A percentile compares a stretch with the other conserved stretches of the same genome.
Conservation (phyloP, 139 green algal genomes). For the Raphidocelis subcapitata region DNA sequence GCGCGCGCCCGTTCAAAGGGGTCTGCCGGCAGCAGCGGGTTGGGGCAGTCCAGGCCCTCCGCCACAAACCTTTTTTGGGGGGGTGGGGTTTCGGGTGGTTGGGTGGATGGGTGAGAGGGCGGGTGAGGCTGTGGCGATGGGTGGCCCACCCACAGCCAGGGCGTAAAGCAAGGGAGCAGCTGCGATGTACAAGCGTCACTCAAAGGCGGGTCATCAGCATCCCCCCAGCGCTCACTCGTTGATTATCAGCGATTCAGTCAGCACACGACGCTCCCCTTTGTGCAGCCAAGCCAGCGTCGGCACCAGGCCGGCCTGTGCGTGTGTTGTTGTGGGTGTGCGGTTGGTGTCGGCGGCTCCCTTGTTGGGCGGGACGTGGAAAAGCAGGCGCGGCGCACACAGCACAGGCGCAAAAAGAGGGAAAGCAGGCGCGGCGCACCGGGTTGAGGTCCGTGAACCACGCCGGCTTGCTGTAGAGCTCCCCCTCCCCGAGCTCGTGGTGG, state of each 20-base stretch:
- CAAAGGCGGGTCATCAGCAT: no score
- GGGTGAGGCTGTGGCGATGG: background rate
- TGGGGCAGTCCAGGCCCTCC: background rate
- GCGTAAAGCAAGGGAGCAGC: background rate
- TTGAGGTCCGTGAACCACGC: constrained; percentile 25
- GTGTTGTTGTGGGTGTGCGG: background rate
- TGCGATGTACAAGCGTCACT: no score
- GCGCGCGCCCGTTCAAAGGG: constrained; percentile 1
- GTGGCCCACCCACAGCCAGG: background rate
- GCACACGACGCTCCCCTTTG: background rate
- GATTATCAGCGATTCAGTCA: background rate
- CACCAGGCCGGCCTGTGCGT: constrained; percentile 7
- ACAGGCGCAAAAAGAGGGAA: no score
- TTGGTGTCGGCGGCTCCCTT: background rate
- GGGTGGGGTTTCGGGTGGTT: background rate
- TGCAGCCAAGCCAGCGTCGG: constrained; percentile 12
- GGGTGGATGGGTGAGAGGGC: background rate
- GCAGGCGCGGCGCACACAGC: no score
- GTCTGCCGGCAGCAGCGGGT: constrained; percentile 15
- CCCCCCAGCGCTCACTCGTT: background rate
- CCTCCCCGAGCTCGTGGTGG: constrained; percentile 7
- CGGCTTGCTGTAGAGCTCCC: constrained; percentile 24
- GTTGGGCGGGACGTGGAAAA: no score
- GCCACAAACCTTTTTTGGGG: background rate
- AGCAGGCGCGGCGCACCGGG: no score